These are phyloP conservation scores for Fusarium coffeatum DNA, from an alignment of 2,329 filamentous ascomycete genomes.

Conservation along the genomic window DNA sequence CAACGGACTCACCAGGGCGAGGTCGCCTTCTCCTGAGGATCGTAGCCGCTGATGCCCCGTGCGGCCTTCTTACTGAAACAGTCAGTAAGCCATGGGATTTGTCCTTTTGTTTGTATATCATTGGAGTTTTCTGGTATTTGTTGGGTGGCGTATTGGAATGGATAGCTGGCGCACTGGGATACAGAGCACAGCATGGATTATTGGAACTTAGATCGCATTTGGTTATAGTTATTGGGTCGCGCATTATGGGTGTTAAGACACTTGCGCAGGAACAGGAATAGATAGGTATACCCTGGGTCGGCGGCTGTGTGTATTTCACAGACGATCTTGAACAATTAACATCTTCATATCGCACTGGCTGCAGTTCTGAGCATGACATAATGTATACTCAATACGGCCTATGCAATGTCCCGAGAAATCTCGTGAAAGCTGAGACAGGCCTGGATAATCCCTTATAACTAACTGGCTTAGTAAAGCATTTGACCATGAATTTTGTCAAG, in stretches of 20 bases:
- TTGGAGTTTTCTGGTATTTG: conserved; percentile 30
- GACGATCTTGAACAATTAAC: conserved; percentile 30
- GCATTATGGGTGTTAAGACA: conserved; percentile 12
- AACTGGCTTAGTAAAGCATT: neutral
- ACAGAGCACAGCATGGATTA: conserved; percentile 31
- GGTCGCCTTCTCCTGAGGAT: conserved; percentile 45
- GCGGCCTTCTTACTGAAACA: conserved; percentile 2
- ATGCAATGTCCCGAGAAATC: neutral
- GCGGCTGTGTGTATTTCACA: conserved; percentile 12
- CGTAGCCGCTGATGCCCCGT: conserved; percentile 35
- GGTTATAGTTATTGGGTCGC: conserved; percentile 24
- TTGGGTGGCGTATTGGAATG: conserved; percentile 26
- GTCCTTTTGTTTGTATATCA: conserved; percentile 32
- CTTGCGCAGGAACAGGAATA: conserved; percentile 27
- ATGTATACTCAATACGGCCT: neutral
- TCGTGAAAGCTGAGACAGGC: neutral
- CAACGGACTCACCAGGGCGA: conserved; percentile 41
- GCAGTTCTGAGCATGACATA: neutral
- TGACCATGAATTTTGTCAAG: neutral
- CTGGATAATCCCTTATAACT: neutral
- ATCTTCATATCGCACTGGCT: conserved; percentile 2
- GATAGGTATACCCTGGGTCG: conserved; percentile 40
- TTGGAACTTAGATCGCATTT: conserved; percentile 29
- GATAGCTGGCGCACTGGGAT: conserved; percentile 18
- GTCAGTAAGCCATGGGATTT: conserved; percentile 14